Base-by-base conservation (phyloP, 495 filamentous ascomycete genomes). In the Penicillium bialowiezense region DNA sequence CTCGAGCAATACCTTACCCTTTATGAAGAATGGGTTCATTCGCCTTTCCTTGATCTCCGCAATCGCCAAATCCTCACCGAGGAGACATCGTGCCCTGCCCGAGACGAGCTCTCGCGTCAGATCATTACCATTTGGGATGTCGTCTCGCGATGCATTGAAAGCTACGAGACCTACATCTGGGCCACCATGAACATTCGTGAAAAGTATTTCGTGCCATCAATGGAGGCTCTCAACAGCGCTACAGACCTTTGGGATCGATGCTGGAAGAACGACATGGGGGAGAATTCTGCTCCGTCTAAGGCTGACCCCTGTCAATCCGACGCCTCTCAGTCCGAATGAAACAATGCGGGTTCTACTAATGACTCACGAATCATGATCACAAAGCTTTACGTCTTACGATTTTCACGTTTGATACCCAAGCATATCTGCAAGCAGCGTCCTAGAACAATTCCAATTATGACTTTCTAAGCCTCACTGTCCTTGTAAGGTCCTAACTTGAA, bases 401-500 rank as follows among this genome's bases (percentile, higher is more conserved):
- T 12, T 12, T 8, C 19, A 4, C 17, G 28, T 33, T 28, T 31
- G 15, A 44, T 44, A 44, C 41, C 41, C 41, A 13, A 20, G 18
- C 3, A 26, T 4, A 26, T 26, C 8, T 26, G 8, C 18, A 21
- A 33, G 10, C 12, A 15, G 23, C 23, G 23, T 26, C 23, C 8
- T 3, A 26, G 23, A 26, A 26, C 8, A 26, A 39, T 24, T 20
- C 17, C n/a, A 43, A 33, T 29, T 12, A 32, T 32, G 12, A 32
- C 10, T 10, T 10, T 32, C 29, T 32, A 67, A 32, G 69, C 67
- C 29, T 44, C 48, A 34, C 59, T 63, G 65, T 74, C 71, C 55
- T 71, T 70, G 44, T 71, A 74, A 44, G 44, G 51, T 23, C 70
- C 69, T 50, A 74, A 68, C 56, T 67, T 72, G 18, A 81, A 83